A percentile compares a stretch with the other conserved stretches of the same genome.
Evolutionary conservation across 2,329 filamentous ascomycete species (phyloP).

Genomic region (Aspergillus floridensis): DNA sequence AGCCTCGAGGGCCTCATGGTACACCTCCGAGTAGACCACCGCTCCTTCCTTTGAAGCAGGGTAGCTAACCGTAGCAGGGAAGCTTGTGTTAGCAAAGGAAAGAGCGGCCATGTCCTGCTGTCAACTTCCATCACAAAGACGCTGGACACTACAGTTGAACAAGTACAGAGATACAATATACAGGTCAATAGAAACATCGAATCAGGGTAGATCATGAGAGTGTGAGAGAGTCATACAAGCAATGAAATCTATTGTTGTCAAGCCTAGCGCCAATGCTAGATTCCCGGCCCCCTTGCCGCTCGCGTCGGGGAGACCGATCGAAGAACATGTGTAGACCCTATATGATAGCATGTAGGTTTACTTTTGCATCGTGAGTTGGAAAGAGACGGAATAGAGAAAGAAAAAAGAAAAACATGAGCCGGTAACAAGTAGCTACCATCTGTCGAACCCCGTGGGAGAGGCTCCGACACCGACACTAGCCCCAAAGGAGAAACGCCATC

Average conservation of each 20-base stretch:
- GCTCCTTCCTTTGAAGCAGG: background rate
- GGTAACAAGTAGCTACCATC: background rate
- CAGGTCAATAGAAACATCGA: background rate
- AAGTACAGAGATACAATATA: background rate
- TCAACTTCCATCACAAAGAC: background rate
- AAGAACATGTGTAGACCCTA: slow-evolving; percentile 18
- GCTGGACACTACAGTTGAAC: background rate
- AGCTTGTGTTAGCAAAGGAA: background rate
- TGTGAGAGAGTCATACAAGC: slow-evolving; percentile 10
- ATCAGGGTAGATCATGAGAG: background rate
- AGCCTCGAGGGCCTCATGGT: background rate
- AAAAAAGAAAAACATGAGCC: slow-evolving; percentile 1
- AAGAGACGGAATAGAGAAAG: slow-evolving; percentile 9
- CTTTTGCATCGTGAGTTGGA: slow-evolving; percentile 22
- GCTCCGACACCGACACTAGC: background rate
- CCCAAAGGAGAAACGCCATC: slow-evolving; percentile 28
- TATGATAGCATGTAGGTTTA: slow-evolving; percentile 28
- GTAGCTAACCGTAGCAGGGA: no score
- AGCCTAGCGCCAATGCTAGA: slow-evolving; percentile 24
- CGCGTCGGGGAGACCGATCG: slow-evolving; percentile 3
- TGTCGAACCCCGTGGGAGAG: slow-evolving; percentile 2
- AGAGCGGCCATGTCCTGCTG: background rate
- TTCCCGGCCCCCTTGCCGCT: slow-evolving; percentile 7
- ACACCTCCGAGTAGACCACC: background rate
- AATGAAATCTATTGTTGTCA: slow-evolving; percentile 30